phyloP scores from a whole-genome alignment of 208 protist genomes.

The Trypanosoma boissoni region DNA sequence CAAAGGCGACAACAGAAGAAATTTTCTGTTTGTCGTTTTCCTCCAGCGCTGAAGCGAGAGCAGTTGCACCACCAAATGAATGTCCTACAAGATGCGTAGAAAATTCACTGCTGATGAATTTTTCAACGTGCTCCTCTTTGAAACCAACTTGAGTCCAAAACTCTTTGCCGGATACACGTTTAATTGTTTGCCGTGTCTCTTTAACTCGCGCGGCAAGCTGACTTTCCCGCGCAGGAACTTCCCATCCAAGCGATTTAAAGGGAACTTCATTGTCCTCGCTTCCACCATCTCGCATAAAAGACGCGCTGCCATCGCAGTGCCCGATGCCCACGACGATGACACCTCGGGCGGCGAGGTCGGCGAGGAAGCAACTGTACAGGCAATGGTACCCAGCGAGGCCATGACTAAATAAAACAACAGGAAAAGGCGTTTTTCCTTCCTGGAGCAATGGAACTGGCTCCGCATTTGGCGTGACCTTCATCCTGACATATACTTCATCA shows the following conservation, averaged over 20 bases:
- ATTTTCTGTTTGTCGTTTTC: slow-evolving; percentile 7
- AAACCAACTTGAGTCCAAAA: slow-evolving; percentile 41
- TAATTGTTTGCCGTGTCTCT: slow-evolving; percentile 41
- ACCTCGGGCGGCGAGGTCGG: slow-evolving; percentile 71
- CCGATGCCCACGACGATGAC: slow-evolving; percentile 60
- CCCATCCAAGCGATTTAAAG: slow-evolving; percentile 36
- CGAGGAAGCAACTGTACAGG: slow-evolving; percentile 64
- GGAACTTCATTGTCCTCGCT: slow-evolving; percentile 18
- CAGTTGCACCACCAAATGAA: slow-evolving; percentile 82
- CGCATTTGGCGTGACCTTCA: slow-evolving; percentile 23
- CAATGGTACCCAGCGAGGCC: slow-evolving; percentile 60
- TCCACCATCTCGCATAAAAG: slow-evolving; percentile 60
- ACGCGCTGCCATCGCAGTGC: slow-evolving; percentile 79
- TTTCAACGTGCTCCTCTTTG: slow-evolving; percentile 23
- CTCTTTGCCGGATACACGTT: slow-evolving; percentile 27
- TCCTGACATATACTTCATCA: slow-evolving; percentile 38
- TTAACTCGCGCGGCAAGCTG: slow-evolving; percentile 54
- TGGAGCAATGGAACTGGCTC: slow-evolving; percentile 33
- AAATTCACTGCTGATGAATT: slow-evolving; percentile 21
- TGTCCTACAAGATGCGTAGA: slow-evolving; percentile 61
- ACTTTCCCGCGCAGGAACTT: slow-evolving; percentile 37
- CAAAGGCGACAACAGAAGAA: slow-evolving; percentile 37
- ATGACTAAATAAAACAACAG: slow-evolving; percentile 78
- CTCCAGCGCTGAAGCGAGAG: slow-evolving; percentile 44
- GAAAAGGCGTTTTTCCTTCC: slow-evolving; percentile 26